Evolutionary conservation across 1,284 basidiomycete genomes (phyloP).

Genomic region (Peniophora sp.): DNA sequence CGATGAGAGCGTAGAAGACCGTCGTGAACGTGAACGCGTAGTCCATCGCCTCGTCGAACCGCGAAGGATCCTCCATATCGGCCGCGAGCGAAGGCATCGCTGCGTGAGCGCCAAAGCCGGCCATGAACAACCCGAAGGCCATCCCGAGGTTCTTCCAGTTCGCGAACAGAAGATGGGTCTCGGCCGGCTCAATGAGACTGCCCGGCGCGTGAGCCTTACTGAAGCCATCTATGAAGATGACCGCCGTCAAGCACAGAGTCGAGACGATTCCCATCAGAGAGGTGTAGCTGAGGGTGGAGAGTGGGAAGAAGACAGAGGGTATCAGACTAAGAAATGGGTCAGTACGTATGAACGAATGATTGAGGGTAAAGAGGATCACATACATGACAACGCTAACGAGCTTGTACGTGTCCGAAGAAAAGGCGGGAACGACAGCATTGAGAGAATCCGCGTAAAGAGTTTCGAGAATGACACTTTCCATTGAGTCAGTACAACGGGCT

Average conservation of each 20-base stretch:
- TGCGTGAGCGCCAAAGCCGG: slow-evolving; percentile 93
- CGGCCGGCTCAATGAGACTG: slow-evolving; percentile 69
- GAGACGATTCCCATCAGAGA: slow-evolving; percentile 82
- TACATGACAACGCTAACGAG: slow-evolving; percentile 67
- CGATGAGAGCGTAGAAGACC: slow-evolving; percentile 72
- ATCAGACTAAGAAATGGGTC: slow-evolving; percentile 44
- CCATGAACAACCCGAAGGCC: slow-evolving; percentile 88
- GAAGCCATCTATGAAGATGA: slow-evolving; percentile 82
- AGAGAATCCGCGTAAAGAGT: slow-evolving; percentile 85
- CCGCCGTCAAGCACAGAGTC: slow-evolving; percentile 68
- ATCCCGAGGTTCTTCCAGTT: slow-evolving; percentile 57
- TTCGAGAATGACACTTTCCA: slow-evolving; percentile 68
- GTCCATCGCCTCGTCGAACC: slow-evolving; percentile 81
- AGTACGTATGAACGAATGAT: neutral
- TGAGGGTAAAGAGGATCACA: slow-evolving; percentile 15
- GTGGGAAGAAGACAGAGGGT: slow-evolving; percentile 79
- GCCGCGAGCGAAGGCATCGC: slow-evolving; percentile 86
- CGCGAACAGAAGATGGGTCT: slow-evolving; percentile 59
- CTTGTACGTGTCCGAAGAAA: slow-evolving; percentile 72
- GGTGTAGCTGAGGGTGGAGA: slow-evolving; percentile 78
- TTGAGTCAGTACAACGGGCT: slow-evolving; percentile 1
- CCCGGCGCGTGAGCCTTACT: slow-evolving; percentile 77
- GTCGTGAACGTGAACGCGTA: slow-evolving; percentile 85
- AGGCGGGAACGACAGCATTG: slow-evolving; percentile 58
- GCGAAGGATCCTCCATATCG: slow-evolving; percentile 82